Base-by-base conservation (phyloP, 768 basidiomycete species). In the Rhodotorula graminis region DNA sequence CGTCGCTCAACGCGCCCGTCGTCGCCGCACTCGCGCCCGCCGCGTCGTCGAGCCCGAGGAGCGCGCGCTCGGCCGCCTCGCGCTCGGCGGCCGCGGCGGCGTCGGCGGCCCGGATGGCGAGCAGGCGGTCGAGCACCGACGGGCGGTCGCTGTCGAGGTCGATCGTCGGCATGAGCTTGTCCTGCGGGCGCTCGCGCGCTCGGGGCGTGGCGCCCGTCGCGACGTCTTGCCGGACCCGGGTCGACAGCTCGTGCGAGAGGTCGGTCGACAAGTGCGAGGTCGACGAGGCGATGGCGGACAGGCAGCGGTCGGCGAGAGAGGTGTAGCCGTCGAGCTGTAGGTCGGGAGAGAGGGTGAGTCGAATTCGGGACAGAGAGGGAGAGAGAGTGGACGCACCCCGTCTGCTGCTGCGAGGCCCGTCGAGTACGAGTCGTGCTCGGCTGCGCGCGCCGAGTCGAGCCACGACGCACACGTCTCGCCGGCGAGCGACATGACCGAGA, bases 111-210 rank as follows among this genome's bases (percentile, higher is more conserved):
- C 71, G 33, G 2, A 33, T 29, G 16, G 44, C 64, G 31, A 73
- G 66, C 14, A 73, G 46, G 25, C 59, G 64, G 10, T 69, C 67
- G 57, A 73, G 66, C 1, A 73, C 67, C 15, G 42, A 31, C n/a
- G 46, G 63, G 0, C 72, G 57, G 31, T 68, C 67, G 46, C 60
- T n/a, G 52, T 75, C 74, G 53, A 75, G 67, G 65, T 75, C 74
- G 64, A 75, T 53, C 44, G 27, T 6, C 11, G 67, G 64, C 21
- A 65, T 37, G 25, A 72, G 64, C 2, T 55, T 42, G 50, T 75
- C 74, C 42, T 40, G 44, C 12, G 70, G 67, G 2, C 61, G 64
- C 12, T 58, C 63, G 18, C 71, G 71, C 31, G 66, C 60, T 18
- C 23, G 47, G 15, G 74, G 74, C 4, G 74, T 75, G 40, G 21